These are phyloP conservation scores for Ceriops decandra DNA, from an alignment of 345 rosid species.

Conservation along the genomic window DNA sequence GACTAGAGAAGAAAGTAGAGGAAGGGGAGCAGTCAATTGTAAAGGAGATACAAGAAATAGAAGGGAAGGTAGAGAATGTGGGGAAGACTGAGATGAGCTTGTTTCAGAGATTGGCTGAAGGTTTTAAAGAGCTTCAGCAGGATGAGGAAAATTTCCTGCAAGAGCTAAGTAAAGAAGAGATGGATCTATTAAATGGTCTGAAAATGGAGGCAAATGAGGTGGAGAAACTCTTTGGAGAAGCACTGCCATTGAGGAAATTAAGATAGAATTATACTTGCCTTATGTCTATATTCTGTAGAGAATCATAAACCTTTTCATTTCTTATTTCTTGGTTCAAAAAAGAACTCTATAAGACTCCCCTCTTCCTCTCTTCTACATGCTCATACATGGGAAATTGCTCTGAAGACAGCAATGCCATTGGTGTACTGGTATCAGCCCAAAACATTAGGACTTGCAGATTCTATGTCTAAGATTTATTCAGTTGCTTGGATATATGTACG, in stretches of 20 bases:
- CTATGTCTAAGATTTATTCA: no score
- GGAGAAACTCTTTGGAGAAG: conserved; percentile 69
- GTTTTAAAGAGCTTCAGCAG: conserved; percentile 57
- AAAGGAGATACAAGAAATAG: conserved; percentile 65
- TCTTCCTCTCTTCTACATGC: no score
- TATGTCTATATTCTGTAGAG: no score
- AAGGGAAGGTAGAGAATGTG: conserved; percentile 51
- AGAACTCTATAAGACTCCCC: no score
- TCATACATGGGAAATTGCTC: no score
- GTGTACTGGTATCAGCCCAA: no score
- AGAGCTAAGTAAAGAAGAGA: conserved; percentile 71
- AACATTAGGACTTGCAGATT: no score
- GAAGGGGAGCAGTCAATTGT: conserved; percentile 67
- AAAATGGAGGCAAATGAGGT: conserved; percentile 84
- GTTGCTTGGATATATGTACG: no score
- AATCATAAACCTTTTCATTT: no score
- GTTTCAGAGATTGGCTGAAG: conserved; percentile 72
- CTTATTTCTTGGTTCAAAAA: no score
- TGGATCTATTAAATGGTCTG: conserved; percentile 54
- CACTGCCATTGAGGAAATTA: conserved; percentile 68
- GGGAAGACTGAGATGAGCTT: conserved; percentile 63
- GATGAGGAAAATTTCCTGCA: conserved; percentile 65
- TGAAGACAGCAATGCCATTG: no score
- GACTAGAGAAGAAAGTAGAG: conserved; percentile 88
- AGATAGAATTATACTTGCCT: conserved; percentile 35